Conservation (phyloP, 495 filamentous ascomycete genomes). For the Neurospora sp. region DNA sequence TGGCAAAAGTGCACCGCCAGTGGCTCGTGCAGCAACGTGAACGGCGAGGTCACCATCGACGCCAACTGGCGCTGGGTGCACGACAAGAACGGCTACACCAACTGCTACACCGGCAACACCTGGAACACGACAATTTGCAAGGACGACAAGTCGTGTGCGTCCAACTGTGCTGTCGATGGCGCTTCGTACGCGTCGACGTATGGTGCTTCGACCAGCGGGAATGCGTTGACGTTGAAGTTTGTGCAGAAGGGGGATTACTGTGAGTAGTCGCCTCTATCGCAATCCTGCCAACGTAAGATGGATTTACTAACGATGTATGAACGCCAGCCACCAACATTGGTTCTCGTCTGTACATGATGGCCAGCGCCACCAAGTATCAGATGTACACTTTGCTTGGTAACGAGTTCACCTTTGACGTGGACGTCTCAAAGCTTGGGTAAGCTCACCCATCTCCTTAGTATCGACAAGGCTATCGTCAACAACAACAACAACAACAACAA, state of each 20-base stretch:
- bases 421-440: constrained; percentile 32
- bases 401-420: constrained; percentile 50
- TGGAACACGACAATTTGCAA: constrained; percentile 33
- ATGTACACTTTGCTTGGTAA: constrained; percentile 42
- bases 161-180: constrained; percentile 37
- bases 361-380: constrained; percentile 38
- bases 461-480: background rate
- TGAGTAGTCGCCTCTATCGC: constrained; percentile 1
- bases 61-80: constrained; percentile 42
- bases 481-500: background rate
- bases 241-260: constrained; percentile 40
- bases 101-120: constrained; percentile 40
- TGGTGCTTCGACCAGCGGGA: constrained; percentile 34
- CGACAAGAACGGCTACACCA: constrained; percentile 22
- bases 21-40: constrained; percentile 37
- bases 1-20: constrained; percentile 44
- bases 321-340: constrained; percentile 32
- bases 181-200: constrained; percentile 37
- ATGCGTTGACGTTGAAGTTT: constrained; percentile 39
- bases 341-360: constrained; percentile 46
- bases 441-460: background rate
- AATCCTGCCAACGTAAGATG: background rate
- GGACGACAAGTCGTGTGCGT: constrained; percentile 27
- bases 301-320: background rate
- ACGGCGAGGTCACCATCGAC: constrained; percentile 35